phyloP scores from a whole-genome alignment of 2,329 filamentous ascomycete genomes.

The Thermoascus crustaceus region DNA sequence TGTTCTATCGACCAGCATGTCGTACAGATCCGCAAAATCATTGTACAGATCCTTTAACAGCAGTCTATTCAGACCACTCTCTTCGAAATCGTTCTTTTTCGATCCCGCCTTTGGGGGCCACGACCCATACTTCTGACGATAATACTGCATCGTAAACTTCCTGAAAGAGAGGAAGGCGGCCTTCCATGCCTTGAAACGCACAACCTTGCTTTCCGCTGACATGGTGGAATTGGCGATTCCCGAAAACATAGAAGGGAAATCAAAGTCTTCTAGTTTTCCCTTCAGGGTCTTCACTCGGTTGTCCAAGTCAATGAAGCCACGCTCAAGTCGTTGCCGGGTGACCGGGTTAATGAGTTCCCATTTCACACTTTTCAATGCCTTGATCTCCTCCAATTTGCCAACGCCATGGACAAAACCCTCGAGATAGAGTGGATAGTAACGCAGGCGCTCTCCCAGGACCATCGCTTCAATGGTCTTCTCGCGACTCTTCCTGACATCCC shows the following conservation, averaged over 20 bases:
- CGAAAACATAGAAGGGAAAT: constrained; percentile 82
- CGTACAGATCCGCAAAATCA: constrained; percentile 80
- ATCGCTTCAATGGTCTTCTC: constrained; percentile 87
- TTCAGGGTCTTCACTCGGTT: constrained; percentile 64
- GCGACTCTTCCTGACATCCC: constrained; percentile 70
- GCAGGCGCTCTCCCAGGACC: constrained; percentile 81
- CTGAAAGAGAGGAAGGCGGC: constrained; percentile 65
- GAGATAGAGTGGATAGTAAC: constrained; percentile 72
- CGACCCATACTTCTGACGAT: constrained; percentile 57
- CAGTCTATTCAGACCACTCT: constrained; percentile 75
- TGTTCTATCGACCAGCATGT: constrained; percentile 74
- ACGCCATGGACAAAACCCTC: constrained; percentile 88
- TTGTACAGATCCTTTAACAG: constrained; percentile 75
- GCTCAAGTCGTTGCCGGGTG: constrained; percentile 72
- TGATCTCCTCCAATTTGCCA: constrained; percentile 69
- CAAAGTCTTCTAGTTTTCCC: constrained; percentile 71
- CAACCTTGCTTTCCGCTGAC: constrained; percentile 62
- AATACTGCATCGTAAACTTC: constrained; percentile 63
- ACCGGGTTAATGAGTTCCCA: constrained; percentile 60
- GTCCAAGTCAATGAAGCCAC: constrained; percentile 70
- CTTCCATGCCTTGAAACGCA: constrained; percentile 81
- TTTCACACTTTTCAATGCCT: constrained; percentile 60
- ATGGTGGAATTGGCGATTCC: constrained; percentile 81
- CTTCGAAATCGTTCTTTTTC: constrained; percentile 84
- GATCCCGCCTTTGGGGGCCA: constrained; percentile 88